These are phyloP conservation scores for Hirschfeldia incana DNA, from an alignment of 345 rosid species.

Conservation along the genomic window DNA sequence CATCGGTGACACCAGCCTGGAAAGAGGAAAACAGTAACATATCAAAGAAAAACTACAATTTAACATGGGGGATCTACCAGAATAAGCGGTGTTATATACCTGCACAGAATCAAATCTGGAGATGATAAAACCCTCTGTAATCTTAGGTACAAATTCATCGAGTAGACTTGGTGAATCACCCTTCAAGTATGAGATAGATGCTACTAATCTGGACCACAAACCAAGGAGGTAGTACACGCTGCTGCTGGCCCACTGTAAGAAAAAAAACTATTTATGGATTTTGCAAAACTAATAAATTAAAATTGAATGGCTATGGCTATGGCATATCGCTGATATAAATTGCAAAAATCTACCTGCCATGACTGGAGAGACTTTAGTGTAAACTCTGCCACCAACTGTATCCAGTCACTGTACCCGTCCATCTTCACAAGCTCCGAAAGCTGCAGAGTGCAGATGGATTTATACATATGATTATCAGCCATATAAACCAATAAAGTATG, in stretches of 20 bases:
- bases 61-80: background rate
- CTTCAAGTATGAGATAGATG: slow-evolving; percentile 90
- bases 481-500: slow-evolving; percentile 9
- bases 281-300: slow-evolving; percentile 4
- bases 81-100: slow-evolving; percentile 46
- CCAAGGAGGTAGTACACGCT: slow-evolving; percentile 97
- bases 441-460: slow-evolving; percentile 61
- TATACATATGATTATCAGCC: slow-evolving; percentile 26
- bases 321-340: background rate
- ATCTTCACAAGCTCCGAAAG: slow-evolving; percentile 97
- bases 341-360: slow-evolving; percentile 74
- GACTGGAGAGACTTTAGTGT: slow-evolving; percentile 92
- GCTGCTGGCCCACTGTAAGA: slow-evolving; percentile 97
- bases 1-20: slow-evolving; percentile 82
- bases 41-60: slow-evolving; percentile 12
- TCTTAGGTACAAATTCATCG: slow-evolving; percentile 97
- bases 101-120: slow-evolving; percentile 96
- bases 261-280: slow-evolving; percentile 4
- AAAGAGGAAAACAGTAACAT: slow-evolving; percentile 9
- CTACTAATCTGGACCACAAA: slow-evolving; percentile 92
- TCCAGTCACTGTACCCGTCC: slow-evolving; percentile 98
- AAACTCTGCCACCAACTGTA: slow-evolving; percentile 92
- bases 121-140: slow-evolving; percentile 89
- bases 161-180: slow-evolving; percentile 96
- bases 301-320: background rate